These are phyloP conservation scores for Lichtheimia corymbifera DNA, from an alignment of 371 early-diverging fungal genomes.

Conservation along the genomic window DNA sequence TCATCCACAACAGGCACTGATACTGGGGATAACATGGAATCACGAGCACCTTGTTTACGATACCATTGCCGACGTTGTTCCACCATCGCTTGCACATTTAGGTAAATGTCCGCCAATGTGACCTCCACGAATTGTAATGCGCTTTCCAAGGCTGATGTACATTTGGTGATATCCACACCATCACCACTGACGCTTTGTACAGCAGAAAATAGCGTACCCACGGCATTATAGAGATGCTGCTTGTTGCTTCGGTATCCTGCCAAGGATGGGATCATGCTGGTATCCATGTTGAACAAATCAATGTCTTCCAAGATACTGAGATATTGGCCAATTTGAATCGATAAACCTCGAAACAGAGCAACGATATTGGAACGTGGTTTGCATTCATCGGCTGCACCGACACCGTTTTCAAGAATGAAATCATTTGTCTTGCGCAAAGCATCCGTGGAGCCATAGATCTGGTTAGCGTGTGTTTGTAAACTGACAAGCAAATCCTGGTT, in stretches of 20 bases:
- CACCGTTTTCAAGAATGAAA: slow-evolving; percentile 18
- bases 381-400: neutral
- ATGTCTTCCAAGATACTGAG: slow-evolving; percentile 39
- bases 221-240: slow-evolving; percentile 66
- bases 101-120: slow-evolving; percentile 39
- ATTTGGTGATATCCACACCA: slow-evolving; percentile 24
- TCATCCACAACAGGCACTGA: neutral
- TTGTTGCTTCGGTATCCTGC: slow-evolving; percentile 68
- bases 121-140: slow-evolving; percentile 41
- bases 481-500: slow-evolving; percentile 51
- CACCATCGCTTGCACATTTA: slow-evolving; percentile 40
- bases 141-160: slow-evolving; percentile 34
- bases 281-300: slow-evolving; percentile 28
- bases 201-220: slow-evolving; percentile 67
- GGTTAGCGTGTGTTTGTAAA: slow-evolving; percentile 48
- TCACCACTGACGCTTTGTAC: slow-evolving; percentile 62
- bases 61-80: slow-evolving; percentile 37
- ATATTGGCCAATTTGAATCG: slow-evolving; percentile 41
- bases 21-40: neutral
- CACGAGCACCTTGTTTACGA: slow-evolving; percentile 8
- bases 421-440: slow-evolving; percentile 37
- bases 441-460: slow-evolving; percentile 45
- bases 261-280: slow-evolving; percentile 34
- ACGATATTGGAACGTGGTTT: slow-evolving; percentile 30
- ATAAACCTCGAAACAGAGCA: slow-evolving; percentile 43